phyloP scores from a whole-genome alignment of 2,329 filamentous ascomycete species.

The Pseudocercospora macadamiae region DNA sequence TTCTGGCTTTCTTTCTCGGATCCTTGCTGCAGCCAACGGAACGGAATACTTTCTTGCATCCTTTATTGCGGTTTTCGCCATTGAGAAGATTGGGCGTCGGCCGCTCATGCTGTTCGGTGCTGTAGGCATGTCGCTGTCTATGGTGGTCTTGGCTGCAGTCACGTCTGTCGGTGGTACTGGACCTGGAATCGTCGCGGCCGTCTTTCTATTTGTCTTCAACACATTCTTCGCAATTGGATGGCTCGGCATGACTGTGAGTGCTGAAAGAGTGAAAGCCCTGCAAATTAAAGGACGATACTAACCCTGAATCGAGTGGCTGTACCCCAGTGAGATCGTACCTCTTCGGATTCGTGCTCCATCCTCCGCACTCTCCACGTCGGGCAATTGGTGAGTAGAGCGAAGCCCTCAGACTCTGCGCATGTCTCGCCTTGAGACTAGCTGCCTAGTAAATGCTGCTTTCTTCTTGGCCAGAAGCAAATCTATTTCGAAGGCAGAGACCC shows the following conservation, averaged over 20 bases:
- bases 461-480: too few species aligned
- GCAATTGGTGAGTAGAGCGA: too few species aligned
- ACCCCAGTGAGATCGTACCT: constrained; percentile 39
- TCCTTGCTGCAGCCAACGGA: constrained; percentile 58
- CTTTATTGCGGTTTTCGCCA: constrained; percentile 53
- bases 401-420: too few species aligned
- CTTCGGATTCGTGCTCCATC: constrained; percentile 40
- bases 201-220: constrained; percentile 43
- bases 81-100: constrained; percentile 59
- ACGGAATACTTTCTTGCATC: constrained; percentile 57
- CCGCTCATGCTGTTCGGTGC: constrained; percentile 73
- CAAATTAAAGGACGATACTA: too few species aligned
- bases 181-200: constrained; percentile 42
- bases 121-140: constrained; percentile 32
- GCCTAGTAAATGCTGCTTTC: too few species aligned
- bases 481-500: too few species aligned
- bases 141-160: constrained; percentile 36
- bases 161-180: constrained; percentile 20
- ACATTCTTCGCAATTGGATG: constrained; percentile 42
- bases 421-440: too few species aligned
- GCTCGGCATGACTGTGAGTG: constrained; percentile 35
- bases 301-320: constrained; percentile 28
- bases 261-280: too few species aligned
- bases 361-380: constrained; percentile 48
- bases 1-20: constrained; percentile 48